Percentiles rank a stretch among this genome's conserved stretches.
phyloP scores from a whole-genome alignment of 768 basidiomycete species.

The Calocybe cyanea region DNA sequence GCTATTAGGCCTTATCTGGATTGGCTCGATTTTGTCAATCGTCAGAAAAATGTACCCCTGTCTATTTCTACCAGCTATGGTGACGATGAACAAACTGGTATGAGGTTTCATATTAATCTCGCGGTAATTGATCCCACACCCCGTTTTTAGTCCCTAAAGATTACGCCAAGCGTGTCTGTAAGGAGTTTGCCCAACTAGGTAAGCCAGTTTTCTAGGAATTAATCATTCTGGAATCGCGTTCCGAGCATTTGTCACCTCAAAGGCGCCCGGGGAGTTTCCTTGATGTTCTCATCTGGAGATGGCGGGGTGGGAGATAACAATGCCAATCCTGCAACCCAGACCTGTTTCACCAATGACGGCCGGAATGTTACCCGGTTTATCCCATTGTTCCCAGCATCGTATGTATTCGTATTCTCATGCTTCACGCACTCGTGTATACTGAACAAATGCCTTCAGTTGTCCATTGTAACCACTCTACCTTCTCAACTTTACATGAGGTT shows the following conservation, averaged over 20 bases:
- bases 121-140: neutral
- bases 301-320: conserved; percentile 61
- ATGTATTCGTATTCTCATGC: too few relatives aligned
- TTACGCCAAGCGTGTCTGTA: conserved; percentile 53
- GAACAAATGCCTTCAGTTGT: conserved; percentile 23
- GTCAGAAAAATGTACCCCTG: conserved; percentile 41
- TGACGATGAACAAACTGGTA: conserved; percentile 66
- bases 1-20: conserved; percentile 28
- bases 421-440: conserved; percentile 22
- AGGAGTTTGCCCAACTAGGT: conserved; percentile 60
- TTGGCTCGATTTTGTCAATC: conserved; percentile 57
- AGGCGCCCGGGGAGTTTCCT: conserved; percentile 61
- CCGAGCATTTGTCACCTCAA: too few relatives aligned
- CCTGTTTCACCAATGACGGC: conserved; percentile 60
- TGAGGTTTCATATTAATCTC: neutral
- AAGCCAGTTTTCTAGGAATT: conserved; percentile 6
- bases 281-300: conserved; percentile 65
- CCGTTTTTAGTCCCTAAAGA: conserved; percentile 42
- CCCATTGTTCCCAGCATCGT: conserved; percentile 57
- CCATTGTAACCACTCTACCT: conserved; percentile 37
- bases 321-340: conserved; percentile 42
- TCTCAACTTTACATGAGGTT: neutral
- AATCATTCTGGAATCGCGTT: too few relatives aligned
- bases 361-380: conserved; percentile 47
- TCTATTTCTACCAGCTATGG: conserved; percentile 68